Evolutionary conservation across 2,329 filamentous ascomycete species (phyloP).

Genomic region (Arachnopeziza araneosa): DNA sequence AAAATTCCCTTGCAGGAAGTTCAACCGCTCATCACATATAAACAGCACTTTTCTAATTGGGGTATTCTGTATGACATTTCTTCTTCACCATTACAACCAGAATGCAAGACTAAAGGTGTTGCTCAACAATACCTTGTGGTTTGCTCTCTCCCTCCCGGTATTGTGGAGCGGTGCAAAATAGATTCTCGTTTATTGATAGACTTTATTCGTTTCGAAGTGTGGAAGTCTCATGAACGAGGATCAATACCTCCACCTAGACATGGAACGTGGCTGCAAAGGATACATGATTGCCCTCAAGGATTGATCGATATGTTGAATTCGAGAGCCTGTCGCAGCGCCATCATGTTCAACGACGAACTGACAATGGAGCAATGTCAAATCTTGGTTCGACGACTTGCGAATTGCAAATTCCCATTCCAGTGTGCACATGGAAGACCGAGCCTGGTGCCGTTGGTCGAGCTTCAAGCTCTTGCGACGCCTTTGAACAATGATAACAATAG

Average conservation of each 20-base stretch:
- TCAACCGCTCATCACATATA: conserved; percentile 48
- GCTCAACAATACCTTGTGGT: conserved; percentile 39
- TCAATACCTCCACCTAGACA: neutral
- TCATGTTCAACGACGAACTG: conserved; percentile 80
- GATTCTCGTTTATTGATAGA: conserved; percentile 69
- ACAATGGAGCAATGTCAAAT: conserved; percentile 49
- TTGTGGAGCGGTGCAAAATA: conserved; percentile 67
- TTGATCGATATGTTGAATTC: conserved; percentile 74
- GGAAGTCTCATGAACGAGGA: conserved; percentile 43
- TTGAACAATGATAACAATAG: neutral
- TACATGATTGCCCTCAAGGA: conserved; percentile 66
- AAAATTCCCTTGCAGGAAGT: conserved; percentile 58
- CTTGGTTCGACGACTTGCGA: conserved; percentile 52
- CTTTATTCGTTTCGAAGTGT: conserved; percentile 69
- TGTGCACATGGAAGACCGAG: conserved; percentile 74
- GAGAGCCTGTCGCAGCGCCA: conserved; percentile 69
- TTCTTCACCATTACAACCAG: neutral
- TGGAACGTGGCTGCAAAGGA: conserved; percentile 50
- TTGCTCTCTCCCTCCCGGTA: conserved; percentile 59
- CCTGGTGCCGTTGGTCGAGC: conserved; percentile 56
- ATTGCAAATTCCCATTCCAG: conserved; percentile 70
- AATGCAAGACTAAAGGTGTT: neutral
- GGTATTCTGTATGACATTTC: conserved; percentile 53
- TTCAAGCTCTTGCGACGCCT: conserved; percentile 23
- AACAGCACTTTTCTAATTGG: conserved; percentile 62